phyloP scores from a whole-genome alignment of 2,329 filamentous ascomycete genomes.

The Neopestalotiopsis sp. region DNA sequence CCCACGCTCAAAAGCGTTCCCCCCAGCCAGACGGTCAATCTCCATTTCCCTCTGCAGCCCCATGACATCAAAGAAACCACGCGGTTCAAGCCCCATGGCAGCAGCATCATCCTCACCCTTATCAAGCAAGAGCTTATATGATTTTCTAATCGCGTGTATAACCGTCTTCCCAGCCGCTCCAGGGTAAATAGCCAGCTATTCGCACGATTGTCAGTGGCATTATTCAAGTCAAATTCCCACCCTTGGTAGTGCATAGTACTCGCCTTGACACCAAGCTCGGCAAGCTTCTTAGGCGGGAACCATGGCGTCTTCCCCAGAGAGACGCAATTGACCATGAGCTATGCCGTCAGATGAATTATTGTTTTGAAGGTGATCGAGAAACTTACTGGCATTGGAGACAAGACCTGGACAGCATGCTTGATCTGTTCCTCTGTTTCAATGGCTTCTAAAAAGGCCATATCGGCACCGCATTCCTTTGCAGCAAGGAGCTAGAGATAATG shows the following conservation, averaged over 20 bases:
- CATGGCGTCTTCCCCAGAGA: constrained; percentile 19
- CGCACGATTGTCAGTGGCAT: no score
- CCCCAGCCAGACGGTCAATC: constrained; percentile 17
- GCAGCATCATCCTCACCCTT: constrained; percentile 19
- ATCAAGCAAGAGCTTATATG: constrained; percentile 17
- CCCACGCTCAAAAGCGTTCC: constrained; percentile 4
- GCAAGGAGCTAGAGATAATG: constrained; percentile 5
- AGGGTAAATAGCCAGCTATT: constrained; percentile 19
- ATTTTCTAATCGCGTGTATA: constrained; percentile 13
- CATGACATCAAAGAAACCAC: constrained; percentile 20
- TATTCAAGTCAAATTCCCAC: background rate
- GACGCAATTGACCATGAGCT: constrained; percentile 20
- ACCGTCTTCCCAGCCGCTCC: constrained; percentile 18
- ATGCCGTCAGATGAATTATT: background rate
- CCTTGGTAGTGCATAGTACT: background rate
- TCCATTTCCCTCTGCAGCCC: constrained; percentile 18
- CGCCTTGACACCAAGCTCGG: constrained; percentile 15
- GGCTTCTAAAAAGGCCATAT: constrained; percentile 20
- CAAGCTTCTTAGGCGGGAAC: constrained; percentile 17
- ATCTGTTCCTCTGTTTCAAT: constrained; percentile 20
- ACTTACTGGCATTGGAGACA: constrained; percentile 18
- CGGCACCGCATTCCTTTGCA: constrained; percentile 17
- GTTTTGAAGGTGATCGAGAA: background rate
- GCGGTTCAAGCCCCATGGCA: constrained; percentile 13
- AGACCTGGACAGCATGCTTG: constrained; percentile 15